A percentile compares a stretch with the other conserved stretches of the same genome.
These are phyloP conservation scores for Citrullus amarus DNA, from an alignment of 306 rosid genomes.

Conservation along the genomic window DNA sequence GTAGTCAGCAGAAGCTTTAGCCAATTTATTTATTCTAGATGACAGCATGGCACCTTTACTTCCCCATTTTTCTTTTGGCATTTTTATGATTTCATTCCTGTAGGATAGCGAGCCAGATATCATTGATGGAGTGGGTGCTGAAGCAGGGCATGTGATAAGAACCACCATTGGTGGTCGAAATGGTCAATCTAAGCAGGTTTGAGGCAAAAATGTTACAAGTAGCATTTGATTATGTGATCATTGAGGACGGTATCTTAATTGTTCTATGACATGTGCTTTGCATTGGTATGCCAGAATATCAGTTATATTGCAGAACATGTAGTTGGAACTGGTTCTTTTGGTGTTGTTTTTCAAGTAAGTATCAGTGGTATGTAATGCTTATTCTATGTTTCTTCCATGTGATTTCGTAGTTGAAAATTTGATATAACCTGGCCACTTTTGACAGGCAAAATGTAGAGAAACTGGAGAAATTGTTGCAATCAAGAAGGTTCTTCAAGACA, in stretches of 20 bases:
- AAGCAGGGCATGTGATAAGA: conserved; percentile 83
- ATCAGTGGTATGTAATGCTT: not conserved
- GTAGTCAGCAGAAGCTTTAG: not conserved
- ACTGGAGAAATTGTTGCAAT: conserved; percentile 97
- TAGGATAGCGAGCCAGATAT: conserved; percentile 89
- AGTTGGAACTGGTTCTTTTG: conserved; percentile 95
- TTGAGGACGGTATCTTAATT: conserved; percentile 1
- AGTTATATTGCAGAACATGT: conserved; percentile 88
- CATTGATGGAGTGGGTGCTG: conserved; percentile 84
- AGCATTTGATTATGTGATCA: not conserved
- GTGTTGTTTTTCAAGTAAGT: conserved; percentile 87
- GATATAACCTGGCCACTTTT: conserved; percentile 9
- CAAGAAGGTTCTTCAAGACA: conserved; percentile 98
- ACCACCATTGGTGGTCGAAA: conserved; percentile 72
- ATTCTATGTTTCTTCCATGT: not conserved
- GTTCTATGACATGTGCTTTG: conserved; percentile 10
- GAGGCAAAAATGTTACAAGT: not conserved
- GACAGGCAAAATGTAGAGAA: conserved; percentile 95
- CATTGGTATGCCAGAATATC: conserved; percentile 39
- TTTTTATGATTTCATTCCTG: conserved; percentile 14
- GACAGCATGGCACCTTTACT: not conserved
- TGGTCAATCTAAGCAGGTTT: conserved; percentile 89
- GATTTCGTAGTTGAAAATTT: not conserved
- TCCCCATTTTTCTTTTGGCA: not conserved
- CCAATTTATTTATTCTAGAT: not conserved